These are phyloP conservation scores for Xylaria sp. DNA, from an alignment of 2,329 filamentous ascomycete genomes.

Conservation along the genomic window DNA sequence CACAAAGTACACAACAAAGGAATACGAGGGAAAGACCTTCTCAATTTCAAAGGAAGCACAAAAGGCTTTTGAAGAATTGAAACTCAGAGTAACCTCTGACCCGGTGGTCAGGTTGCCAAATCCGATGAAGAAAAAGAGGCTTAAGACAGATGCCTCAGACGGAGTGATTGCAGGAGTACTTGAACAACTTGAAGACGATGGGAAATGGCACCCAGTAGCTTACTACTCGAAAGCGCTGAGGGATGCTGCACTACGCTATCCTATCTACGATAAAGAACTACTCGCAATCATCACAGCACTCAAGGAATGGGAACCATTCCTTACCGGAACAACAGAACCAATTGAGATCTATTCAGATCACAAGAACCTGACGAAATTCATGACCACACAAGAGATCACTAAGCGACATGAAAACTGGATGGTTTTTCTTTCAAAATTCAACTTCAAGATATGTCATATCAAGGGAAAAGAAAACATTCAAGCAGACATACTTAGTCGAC, in stretches of 20 bases:
- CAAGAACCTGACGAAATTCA: not conserved
- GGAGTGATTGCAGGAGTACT: not conserved
- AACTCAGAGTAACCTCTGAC: not conserved
- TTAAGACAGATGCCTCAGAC: too few species aligned
- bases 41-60: not conserved
- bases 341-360: slow-evolving; percentile 17
- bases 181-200: not conserved
- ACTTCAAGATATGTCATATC: slow-evolving; percentile 21
- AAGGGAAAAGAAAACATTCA: slow-evolving; percentile 11
- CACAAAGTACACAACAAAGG: slow-evolving; percentile 7
- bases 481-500: slow-evolving; percentile 9
- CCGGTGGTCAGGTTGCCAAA: not conserved
- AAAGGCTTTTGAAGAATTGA: slow-evolving; percentile 1
- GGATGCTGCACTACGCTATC: not conserved
- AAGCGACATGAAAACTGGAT: not conserved
- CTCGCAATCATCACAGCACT: slow-evolving; percentile 9
- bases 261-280: not conserved
- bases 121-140: too few species aligned
- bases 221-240: not conserved
- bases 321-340: slow-evolving; percentile 14
- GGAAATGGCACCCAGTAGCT: not conserved
- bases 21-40: slow-evolving; percentile 1
- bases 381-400: not conserved
- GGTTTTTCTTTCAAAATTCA: slow-evolving; percentile 15
- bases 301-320: slow-evolving; percentile 13